phyloP scores from a whole-genome alignment of 768 basidiomycete genomes.

The Suillus spraguei region DNA sequence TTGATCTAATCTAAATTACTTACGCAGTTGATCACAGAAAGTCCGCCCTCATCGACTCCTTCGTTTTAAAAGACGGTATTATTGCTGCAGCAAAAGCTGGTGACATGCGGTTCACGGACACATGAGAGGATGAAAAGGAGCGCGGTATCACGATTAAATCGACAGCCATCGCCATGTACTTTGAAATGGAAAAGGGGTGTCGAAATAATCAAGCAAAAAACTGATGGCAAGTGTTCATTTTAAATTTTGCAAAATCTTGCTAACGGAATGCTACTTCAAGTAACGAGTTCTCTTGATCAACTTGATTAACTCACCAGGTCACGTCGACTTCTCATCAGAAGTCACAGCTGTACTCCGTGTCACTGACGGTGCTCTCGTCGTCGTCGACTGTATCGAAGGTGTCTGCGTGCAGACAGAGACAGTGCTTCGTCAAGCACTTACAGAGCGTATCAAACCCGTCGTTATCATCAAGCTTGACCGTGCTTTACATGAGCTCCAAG shows the following conservation, averaged over 20 bases:
- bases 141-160: slow-evolving; percentile 99
- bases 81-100: slow-evolving; percentile 94
- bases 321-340: slow-evolving; percentile 99
- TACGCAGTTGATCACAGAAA: slow-evolving; percentile 97
- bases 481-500: slow-evolving; percentile 97
- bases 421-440: slow-evolving; percentile 94
- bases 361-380: slow-evolving; percentile 98
- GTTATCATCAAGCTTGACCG: slow-evolving; percentile 99
- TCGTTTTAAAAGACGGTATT: slow-evolving; percentile 99
- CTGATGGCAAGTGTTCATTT: slow-evolving; percentile 60
- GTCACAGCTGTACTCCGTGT: slow-evolving; percentile 99
- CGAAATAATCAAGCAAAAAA: slow-evolving; percentile 88
- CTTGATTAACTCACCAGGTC: slow-evolving; percentile 98
- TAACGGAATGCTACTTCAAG: slow-evolving; percentile 44
- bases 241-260: slow-evolving; percentile 14
- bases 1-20: slow-evolving; percentile 21
- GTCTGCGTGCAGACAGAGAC: slow-evolving; percentile 99
- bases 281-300: slow-evolving; percentile 99
- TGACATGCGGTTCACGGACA: slow-evolving; percentile 96
- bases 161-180: slow-evolving; percentile 99
- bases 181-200: slow-evolving; percentile 92
- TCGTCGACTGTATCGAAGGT: slow-evolving; percentile 99
- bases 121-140: slow-evolving; percentile 97
- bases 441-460: slow-evolving; percentile 99
- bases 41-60: slow-evolving; percentile 97